phyloP scores from a whole-genome alignment of 2,329 filamentous ascomycete species.

The Pseudofabraea citricarpa region DNA sequence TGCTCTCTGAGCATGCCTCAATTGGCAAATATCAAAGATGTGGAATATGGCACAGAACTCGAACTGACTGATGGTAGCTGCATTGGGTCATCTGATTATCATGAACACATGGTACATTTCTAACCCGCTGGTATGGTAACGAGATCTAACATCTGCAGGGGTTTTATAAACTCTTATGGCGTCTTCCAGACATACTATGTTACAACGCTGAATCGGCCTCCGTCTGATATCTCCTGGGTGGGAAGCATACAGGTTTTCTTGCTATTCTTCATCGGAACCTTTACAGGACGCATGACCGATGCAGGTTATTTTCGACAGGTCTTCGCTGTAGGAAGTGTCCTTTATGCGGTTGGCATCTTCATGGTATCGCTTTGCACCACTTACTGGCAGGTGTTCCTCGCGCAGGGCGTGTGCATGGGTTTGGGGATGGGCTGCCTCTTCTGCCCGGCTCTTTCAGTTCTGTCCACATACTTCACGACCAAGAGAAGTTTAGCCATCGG shows the following conservation, averaged over 20 bases:
- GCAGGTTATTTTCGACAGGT: conserved; percentile 32
- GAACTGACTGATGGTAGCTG: too few species aligned
- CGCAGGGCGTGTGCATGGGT: conserved; percentile 37
- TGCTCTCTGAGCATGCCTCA: too few species aligned
- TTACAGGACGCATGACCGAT: conserved; percentile 34
- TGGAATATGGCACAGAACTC: too few species aligned
- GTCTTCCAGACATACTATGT: conserved; percentile 41
- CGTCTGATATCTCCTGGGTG: conserved; percentile 39
- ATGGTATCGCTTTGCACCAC: conserved; percentile 32
- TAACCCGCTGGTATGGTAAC: not conserved
- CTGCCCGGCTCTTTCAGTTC: conserved; percentile 31
- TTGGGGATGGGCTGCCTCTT: conserved; percentile 37
- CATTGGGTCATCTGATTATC: conserved; percentile 21
- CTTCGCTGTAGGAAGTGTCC: conserved; percentile 19
- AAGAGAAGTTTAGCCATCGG: conserved; percentile 33
- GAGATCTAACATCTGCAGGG: conserved; percentile 16
- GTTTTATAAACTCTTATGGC: conserved; percentile 35
- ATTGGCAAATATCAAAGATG: too few species aligned
- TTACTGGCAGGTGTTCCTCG: conserved; percentile 39
- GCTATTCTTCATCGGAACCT: conserved; percentile 35
- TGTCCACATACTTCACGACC: conserved; percentile 37
- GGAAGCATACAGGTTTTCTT: conserved; percentile 39
- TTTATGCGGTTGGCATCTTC: conserved; percentile 35
- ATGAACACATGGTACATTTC: conserved; percentile 23
- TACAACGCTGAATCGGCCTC: conserved; percentile 23